These are phyloP conservation scores for Nigrospora oryzae DNA, from an alignment of 2,329 filamentous ascomycete species.

Conservation along the genomic window DNA sequence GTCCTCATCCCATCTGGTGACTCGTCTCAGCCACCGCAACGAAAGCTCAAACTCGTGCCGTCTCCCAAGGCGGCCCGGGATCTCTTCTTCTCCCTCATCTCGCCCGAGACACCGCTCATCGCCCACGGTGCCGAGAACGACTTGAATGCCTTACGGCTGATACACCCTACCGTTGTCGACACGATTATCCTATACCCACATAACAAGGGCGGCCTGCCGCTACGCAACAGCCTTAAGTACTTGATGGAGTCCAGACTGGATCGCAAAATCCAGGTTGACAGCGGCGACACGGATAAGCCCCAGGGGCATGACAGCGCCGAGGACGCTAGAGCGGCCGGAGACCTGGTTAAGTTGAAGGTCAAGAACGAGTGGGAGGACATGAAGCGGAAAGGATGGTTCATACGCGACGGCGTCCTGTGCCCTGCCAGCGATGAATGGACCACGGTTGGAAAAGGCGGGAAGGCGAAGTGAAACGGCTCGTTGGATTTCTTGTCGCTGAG, in stretches of 20 bases:
- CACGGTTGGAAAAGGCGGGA: conserved; percentile 11
- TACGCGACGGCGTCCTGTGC: conserved; percentile 41
- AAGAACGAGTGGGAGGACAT: conserved; percentile 61
- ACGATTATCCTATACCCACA: conserved; percentile 81
- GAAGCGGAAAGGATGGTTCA: conserved; percentile 58
- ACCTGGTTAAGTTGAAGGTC: conserved; percentile 68
- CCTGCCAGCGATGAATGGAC: conserved; percentile 22
- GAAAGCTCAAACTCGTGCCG: conserved; percentile 60
- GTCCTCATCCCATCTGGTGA: conserved; percentile 13
- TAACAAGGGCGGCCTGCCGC: conserved; percentile 58
- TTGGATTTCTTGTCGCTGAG: no score
- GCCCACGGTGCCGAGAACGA: conserved; percentile 96
- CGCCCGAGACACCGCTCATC: conserved; percentile 72
- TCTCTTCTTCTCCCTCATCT: conserved; percentile 68
- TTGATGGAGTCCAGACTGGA: conserved; percentile 64
- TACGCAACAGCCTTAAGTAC: conserved; percentile 67
- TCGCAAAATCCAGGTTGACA: conserved; percentile 65
- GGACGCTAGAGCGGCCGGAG: conserved; percentile 82
- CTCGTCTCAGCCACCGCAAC: conserved; percentile 19
- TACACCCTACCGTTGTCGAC: conserved; percentile 80
- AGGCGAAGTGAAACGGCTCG: conserved; percentile 8
- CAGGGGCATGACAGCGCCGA: conserved; percentile 85
- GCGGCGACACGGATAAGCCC: conserved; percentile 26
- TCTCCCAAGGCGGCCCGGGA: conserved; percentile 68
- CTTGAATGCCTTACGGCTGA: conserved; percentile 73